A percentile compares a stretch with the other conserved stretches of the same genome.
These are phyloP conservation scores for Somion occarium DNA, from an alignment of 1,284 basidiomycete species.

Conservation along the genomic window DNA sequence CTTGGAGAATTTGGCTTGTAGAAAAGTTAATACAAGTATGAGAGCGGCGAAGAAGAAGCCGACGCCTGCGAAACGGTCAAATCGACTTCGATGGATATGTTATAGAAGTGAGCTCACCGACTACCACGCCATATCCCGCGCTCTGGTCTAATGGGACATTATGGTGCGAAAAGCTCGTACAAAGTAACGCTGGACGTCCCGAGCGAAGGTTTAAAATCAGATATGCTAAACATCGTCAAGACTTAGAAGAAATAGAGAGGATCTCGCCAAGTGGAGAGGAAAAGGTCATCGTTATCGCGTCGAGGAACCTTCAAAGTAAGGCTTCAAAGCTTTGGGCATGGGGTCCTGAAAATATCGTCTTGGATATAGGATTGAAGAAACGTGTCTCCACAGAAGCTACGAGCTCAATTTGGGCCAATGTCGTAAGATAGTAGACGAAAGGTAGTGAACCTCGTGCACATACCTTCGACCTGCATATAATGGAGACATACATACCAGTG, in stretches of 20 bases:
- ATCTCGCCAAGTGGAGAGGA: too few relatives aligned
- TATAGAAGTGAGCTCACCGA: slow-evolving; percentile 27
- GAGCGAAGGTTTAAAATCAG: slow-evolving; percentile 27
- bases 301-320: background rate
- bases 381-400: too few relatives aligned
- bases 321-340: background rate
- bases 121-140: slow-evolving; percentile 46
- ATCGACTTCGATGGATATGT: background rate
- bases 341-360: too few relatives aligned
- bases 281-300: background rate
- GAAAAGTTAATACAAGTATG: slow-evolving; percentile 39
- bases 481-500: too few relatives aligned
- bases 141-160: slow-evolving; percentile 30
- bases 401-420: too few relatives aligned
- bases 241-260: too few relatives aligned
- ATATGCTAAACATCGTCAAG: slow-evolving; percentile 14
- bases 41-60: slow-evolving; percentile 46
- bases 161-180: background rate
- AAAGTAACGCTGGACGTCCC: slow-evolving; percentile 14
- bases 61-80: slow-evolving; percentile 31
- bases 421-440: too few relatives aligned
- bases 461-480: too few relatives aligned
- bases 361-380: too few relatives aligned
- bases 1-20: slow-evolving; percentile 45
- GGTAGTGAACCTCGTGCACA: too few relatives aligned